Evolutionary conservation across 352 stramenopile species (phyloP).

Genomic region (Pythium aristosporum): DNA sequence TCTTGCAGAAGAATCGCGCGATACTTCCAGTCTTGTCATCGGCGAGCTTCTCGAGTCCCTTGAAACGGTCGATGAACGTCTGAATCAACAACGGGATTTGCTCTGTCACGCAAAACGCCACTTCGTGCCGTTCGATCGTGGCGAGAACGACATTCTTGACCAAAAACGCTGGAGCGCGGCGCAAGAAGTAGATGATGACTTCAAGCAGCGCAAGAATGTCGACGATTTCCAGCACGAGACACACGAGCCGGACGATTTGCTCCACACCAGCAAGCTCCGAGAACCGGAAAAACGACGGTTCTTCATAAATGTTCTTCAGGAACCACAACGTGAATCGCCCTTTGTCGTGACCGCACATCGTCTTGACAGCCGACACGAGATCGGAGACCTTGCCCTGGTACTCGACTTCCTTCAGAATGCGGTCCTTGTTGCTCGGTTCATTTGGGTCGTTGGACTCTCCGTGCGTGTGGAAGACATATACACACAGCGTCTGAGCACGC

Average conservation of each 20-base stretch:
- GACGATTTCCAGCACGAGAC: constrained; percentile 80
- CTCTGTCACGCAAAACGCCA: constrained; percentile 78
- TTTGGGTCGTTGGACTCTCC: constrained; percentile 56
- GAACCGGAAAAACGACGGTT: constrained; percentile 75
- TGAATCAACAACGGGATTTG: constrained; percentile 82
- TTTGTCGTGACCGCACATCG: constrained; percentile 86
- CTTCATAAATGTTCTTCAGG: constrained; percentile 80
- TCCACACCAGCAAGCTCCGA: constrained; percentile 83
- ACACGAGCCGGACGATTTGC: constrained; percentile 78
- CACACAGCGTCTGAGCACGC: constrained; percentile 72
- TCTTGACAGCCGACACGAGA: constrained; percentile 83
- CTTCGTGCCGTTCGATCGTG: constrained; percentile 83
- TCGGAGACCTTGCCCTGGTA: constrained; percentile 84
- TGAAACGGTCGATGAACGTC: constrained; percentile 82
- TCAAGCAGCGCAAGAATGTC: constrained; percentile 80
- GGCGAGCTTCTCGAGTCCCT: constrained; percentile 59
- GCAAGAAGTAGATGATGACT: constrained; percentile 80
- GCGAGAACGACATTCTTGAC: constrained; percentile 82
- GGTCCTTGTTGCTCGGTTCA: constrained; percentile 37
- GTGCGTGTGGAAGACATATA: constrained; percentile 86
- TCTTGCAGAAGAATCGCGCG: constrained; percentile 80
- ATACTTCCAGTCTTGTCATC: constrained; percentile 74
- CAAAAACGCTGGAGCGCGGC: constrained; percentile 67
- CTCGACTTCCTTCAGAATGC: constrained; percentile 72
- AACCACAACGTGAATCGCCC: constrained; percentile 82